Base-by-base conservation (phyloP, 2,329 filamentous ascomycete species). In the Drechslerella coelobrocha region DNA sequence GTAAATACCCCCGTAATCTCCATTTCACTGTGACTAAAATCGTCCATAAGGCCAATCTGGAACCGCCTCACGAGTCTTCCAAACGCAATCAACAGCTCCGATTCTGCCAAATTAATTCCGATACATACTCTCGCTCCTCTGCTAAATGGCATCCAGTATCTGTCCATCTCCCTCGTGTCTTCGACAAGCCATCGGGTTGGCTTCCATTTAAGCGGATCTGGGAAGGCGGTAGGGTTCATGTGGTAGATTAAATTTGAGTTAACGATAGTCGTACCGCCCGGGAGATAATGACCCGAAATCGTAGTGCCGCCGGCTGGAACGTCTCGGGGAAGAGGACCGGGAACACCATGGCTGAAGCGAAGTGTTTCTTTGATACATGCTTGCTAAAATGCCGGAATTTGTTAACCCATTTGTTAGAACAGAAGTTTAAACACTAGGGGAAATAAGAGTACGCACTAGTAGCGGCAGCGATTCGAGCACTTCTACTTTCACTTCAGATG, bases 331-430 rank as follows among this genome's bases (percentile, higher is more conserved):
- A 41, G 24, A 4, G 48, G 37, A 19, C 23, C 60, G 8, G 61
- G 60, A 34, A 54, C 57, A 8, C 61, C 61, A 45, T 61, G 47
- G 17, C 34, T 48, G 23, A 66, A 45, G n/a, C 61, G 54, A 21
- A 66, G 39, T 2, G n/a, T 23, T 23, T 66, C 61, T 43, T 63
- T 63, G 12, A 63, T 54, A 17, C 51, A 9, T 19, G 51, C 51
- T 50, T 50, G 45, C 45, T 50, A 24, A 7, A n/a, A 24, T 24
- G 10, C 21, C 41, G 21, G 21, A 17, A 6, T 45, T 45, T 45
- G 41, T 45, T 17, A 45, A 45, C 6, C 41, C 6, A 45, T 45
- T 6, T 45, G 6, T n/a, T n/a, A n/a, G n/a, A n/a, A n/a, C n/a
- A n/a, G n/a, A n/a, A n/a, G n/a, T n/a, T n/a, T n/a, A n/a, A n/a